Evolutionary conservation across 148 eudicot species (phyloP).

Genomic region (Dysphania ambrosioides): DNA sequence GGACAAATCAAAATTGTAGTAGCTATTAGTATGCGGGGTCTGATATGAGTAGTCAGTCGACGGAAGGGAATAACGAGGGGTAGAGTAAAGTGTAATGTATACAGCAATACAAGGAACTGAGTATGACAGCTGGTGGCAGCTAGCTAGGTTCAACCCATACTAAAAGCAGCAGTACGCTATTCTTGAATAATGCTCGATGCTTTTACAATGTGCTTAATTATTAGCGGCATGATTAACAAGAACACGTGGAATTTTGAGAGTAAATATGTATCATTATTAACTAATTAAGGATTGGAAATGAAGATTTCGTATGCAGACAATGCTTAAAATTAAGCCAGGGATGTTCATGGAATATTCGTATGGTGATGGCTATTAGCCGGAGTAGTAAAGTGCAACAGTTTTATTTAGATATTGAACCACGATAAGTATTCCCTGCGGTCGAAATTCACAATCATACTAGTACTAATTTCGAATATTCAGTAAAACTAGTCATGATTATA

Average conservation of each 20-base stretch:
- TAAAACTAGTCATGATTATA: no score
- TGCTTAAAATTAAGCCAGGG: neutral
- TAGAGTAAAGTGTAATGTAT: neutral
- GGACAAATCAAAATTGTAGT: no score
- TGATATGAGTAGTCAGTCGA: neutral
- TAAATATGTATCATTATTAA: no score
- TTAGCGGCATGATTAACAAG: neutral
- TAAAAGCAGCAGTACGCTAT: neutral
- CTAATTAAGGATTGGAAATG: neutral
- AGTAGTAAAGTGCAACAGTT: no score
- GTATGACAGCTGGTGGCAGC: no score
- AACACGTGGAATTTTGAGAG: neutral
- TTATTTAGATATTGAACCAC: no score
- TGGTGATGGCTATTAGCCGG: neutral
- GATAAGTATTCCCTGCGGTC: no score
- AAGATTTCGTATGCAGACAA: neutral
- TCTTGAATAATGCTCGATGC: neutral
- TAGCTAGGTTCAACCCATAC: no score
- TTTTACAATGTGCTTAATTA: neutral
- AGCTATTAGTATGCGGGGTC: no score
- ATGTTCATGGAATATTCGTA: neutral
- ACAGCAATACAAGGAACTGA: no score
- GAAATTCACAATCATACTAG: no score
- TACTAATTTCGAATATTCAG: no score
- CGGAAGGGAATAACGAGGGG: neutral